Conservation (phyloP, 176 grass and related monocot species). For the Calamus simplicifolius region DNA sequence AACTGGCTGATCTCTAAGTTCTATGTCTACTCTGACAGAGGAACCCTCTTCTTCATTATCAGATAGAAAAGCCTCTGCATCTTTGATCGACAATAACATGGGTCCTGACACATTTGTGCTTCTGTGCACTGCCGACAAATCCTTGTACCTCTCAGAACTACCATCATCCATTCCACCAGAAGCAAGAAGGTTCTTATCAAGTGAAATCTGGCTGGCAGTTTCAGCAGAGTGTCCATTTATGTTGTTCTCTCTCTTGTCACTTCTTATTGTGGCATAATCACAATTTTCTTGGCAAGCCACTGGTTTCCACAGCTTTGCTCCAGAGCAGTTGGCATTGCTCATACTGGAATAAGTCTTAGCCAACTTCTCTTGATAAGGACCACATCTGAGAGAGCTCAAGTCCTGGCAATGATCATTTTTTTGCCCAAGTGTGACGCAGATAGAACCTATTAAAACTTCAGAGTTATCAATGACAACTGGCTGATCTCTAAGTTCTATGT, state of each 20-base stretch:
- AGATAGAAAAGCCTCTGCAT: slow-evolving; percentile 35
- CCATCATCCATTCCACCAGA: slow-evolving; percentile 8
- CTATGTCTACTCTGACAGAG: no score
- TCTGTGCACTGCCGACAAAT: slow-evolving; percentile 5
- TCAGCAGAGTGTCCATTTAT: neutral
- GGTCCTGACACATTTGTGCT: slow-evolving; percentile 6
- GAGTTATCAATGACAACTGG: slow-evolving; percentile 23
- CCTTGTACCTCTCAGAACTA: slow-evolving; percentile 8
- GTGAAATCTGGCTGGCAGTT: neutral
- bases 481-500: slow-evolving; percentile 20
- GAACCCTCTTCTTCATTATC: no score
- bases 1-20: no score
- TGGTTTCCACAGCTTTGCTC: slow-evolving; percentile 4
- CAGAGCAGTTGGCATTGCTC: slow-evolving; percentile 3
- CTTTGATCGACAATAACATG: slow-evolving; percentile 37
- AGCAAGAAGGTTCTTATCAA: slow-evolving; percentile 4
- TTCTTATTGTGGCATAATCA: neutral
- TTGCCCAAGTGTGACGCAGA: slow-evolving; percentile 55
- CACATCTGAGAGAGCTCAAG: no score
- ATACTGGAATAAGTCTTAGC: slow-evolving; percentile 12
- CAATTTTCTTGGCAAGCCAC: slow-evolving; percentile 16
- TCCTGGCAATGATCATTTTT: slow-evolving; percentile 1
- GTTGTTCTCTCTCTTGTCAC: neutral
- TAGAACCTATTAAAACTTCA: slow-evolving; percentile 74
- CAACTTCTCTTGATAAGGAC: slow-evolving; percentile 2